Conservation (phyloP, 345 rosid species). For the Citrus sinensis region DVS_A1.0 CM039166.1:19611001-19611500, state of each 20-base stretch:
- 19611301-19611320: background rate
- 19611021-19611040: background rate
- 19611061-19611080: background rate
- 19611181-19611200: background rate
- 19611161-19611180: background rate
- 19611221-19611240: too few relatives aligned
- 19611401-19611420: background rate
- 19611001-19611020: constrained; percentile 17
- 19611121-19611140: background rate
- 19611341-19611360: too few relatives aligned
- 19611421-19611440: background rate
- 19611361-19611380: background rate
- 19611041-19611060: background rate
- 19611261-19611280: background rate
- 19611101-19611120: background rate
- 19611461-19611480: background rate
- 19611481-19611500: background rate
- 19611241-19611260: background rate
- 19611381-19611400: background rate
- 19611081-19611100: background rate
- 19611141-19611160: background rate
- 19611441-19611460: background rate
- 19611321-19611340: background rate
- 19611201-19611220: background rate
- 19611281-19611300: background rate